Evolutionary conservation across 2,329 filamentous ascomycete species (phyloP).

Genomic region (Epichloe hybrida): DNA sequence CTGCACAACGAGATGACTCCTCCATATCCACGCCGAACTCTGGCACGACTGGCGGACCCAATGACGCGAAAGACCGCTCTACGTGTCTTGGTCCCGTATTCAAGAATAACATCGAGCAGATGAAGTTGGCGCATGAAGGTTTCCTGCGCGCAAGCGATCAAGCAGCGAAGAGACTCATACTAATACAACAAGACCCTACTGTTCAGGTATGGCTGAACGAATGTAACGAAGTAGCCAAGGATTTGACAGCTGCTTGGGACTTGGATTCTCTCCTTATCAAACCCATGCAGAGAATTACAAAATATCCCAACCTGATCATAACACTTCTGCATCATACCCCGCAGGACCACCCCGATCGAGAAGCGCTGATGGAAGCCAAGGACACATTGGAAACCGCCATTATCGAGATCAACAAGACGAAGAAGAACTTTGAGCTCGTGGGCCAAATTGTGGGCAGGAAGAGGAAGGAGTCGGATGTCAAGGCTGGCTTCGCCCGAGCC

Average conservation of each 20-base stretch:
- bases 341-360: slow-evolving; percentile 68
- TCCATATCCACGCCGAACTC: slow-evolving; percentile 27
- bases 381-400: slow-evolving; percentile 50
- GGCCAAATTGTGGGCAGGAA: slow-evolving; percentile 78
- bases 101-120: slow-evolving; percentile 41
- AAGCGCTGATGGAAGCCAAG: slow-evolving; percentile 42
- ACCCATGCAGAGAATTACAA: slow-evolving; percentile 85
- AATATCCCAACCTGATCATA: slow-evolving; percentile 78
- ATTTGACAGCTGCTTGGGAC: slow-evolving; percentile 89
- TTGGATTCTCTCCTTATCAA: slow-evolving; percentile 94
- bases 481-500: slow-evolving; percentile 71
- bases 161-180: slow-evolving; percentile 46
- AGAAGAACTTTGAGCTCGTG: slow-evolving; percentile 86
- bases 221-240: slow-evolving; percentile 82
- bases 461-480: slow-evolving; percentile 78
- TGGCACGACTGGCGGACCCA: slow-evolving; percentile 27
- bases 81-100: slow-evolving; percentile 42
- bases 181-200: slow-evolving; percentile 49
- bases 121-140: slow-evolving; percentile 47
- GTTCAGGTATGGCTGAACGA: slow-evolving; percentile 81
- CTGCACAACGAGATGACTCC: slow-evolving; percentile 28
- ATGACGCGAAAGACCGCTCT: slow-evolving; percentile 38
- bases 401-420: slow-evolving; percentile 85
- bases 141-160: slow-evolving; percentile 51
- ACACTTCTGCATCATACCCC: slow-evolving; percentile 71